These are phyloP conservation scores for Coniferiporia sulphurascens DNA, from an alignment of 1,284 basidiomycete genomes.

Conservation along the genomic window DNA sequence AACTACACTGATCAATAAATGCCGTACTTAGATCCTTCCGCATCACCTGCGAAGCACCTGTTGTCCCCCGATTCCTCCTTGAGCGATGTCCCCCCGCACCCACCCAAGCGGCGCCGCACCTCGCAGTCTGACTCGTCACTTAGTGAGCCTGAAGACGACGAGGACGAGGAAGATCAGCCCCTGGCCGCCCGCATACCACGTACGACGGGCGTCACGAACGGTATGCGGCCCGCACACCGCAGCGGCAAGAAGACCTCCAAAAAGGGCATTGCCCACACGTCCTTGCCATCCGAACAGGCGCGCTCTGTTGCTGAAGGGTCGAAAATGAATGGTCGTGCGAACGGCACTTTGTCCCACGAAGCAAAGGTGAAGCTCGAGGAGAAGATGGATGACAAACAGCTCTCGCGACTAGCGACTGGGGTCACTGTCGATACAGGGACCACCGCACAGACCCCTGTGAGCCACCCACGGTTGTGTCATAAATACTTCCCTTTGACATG, in stretches of 20 bases:
- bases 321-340: slow-evolving; percentile 39
- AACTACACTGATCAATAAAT: neutral
- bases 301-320: slow-evolving; percentile 17
- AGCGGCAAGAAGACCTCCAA: slow-evolving; percentile 55
- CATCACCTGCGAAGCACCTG: slow-evolving; percentile 33
- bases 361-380: slow-evolving; percentile 68
- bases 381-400: slow-evolving; percentile 68
- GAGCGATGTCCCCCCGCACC: slow-evolving; percentile 45
- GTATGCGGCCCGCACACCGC: slow-evolving; percentile 10
- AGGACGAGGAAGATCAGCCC: slow-evolving; percentile 58
- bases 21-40: slow-evolving; percentile 23
- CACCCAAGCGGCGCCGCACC: slow-evolving; percentile 41
- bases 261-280: slow-evolving; percentile 55
- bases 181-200: slow-evolving; percentile 48
- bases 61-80: slow-evolving; percentile 55
- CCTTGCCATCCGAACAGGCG: slow-evolving; percentile 29
- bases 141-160: slow-evolving; percentile 37
- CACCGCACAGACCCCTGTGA: slow-evolving; percentile 44
- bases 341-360: slow-evolving; percentile 44
- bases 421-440: slow-evolving; percentile 68
- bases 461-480: slow-evolving; percentile 22
- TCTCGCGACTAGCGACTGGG: slow-evolving; percentile 72
- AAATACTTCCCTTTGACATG: slow-evolving; percentile 14
- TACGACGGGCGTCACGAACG: slow-evolving; percentile 21
- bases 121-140: slow-evolving; percentile 43